Conservation (phyloP, 129 eudicot genomes). For the Glebionis coronaria region DNA sequence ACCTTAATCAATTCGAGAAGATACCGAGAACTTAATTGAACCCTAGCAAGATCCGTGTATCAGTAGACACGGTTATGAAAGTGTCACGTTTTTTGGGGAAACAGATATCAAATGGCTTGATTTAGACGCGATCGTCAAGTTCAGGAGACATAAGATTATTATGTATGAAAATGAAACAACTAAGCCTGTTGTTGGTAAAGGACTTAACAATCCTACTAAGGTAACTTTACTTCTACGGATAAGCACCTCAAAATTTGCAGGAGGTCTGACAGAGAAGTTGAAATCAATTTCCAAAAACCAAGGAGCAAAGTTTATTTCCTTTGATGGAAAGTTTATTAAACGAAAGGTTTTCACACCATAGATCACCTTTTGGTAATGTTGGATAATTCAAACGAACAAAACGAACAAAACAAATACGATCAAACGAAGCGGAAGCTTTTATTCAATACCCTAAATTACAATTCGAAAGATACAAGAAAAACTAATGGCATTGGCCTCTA, state of each 20-base stretch:
- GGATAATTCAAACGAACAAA: too few species aligned
- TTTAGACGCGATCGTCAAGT: conserved; percentile 61
- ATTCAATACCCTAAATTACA: too few species aligned
- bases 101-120: conserved; percentile 89
- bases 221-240: conserved; percentile 59
- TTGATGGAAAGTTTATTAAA: too few species aligned
- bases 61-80: conserved; percentile 71
- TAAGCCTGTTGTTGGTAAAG: conserved; percentile 78
- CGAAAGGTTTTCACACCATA: conserved; percentile 42
- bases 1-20: too few species aligned
- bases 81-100: conserved; percentile 62
- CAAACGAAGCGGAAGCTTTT: too few species aligned
- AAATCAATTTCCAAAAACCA: conserved; percentile 57
- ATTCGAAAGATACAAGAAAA: too few species aligned
- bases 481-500: too few species aligned
- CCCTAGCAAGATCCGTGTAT: too few species aligned
- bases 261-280: conserved; percentile 36
- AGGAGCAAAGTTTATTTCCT: conserved; percentile 78
- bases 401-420: too few species aligned
- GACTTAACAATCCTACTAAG: conserved; percentile 87
- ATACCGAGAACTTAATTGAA: too few species aligned
- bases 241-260: conserved; percentile 10
- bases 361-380: conserved; percentile 24
- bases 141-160: conserved; percentile 61
- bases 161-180: conserved; percentile 74